Evolutionary conservation across 2,329 filamentous ascomycete genomes (phyloP), one percentile per base, ranked within the genome.

Genomic region (Penicillium crustosum): DNA sequence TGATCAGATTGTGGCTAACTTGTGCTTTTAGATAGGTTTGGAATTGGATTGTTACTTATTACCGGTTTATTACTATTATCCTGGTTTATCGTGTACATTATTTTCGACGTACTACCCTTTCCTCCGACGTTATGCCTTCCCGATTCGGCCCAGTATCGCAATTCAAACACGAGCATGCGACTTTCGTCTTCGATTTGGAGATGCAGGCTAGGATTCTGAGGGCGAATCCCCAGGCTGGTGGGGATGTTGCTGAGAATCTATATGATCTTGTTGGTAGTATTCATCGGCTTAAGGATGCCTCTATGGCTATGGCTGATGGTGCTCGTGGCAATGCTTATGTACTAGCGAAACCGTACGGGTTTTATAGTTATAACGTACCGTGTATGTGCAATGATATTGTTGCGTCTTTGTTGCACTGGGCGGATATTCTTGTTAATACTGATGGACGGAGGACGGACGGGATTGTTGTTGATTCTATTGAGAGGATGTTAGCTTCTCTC

Each of bases 191-290:
- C 13, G 8, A 2, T 15, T 23, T 53, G n/a, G 7, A 29, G 1
- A 25, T 17, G 9, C 48, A 55, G 15, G 47, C 47, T 1, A 29
- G 25, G 1, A 4, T 33, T 2, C 31, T 55, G 1, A 38, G n/a
- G 4, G 19, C 13, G 1, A 8, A 50, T n/a, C 39, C 31, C 53
- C 63, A 61, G 25, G 56, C 58, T 57, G 9, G 50, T 50, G 48
- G 57, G 54, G n/a, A 44, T 57, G 33, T 61, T 49, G 25, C 60
- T 60, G 23, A 44, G 49, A 35, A 51, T 51, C 8, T 62, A 57
- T 7, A 29, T 45, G 42, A 25, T 41, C 56, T 66, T 61, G 36
- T 57, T 49, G 1, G n/a, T 9, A 12, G 2, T 10, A 39, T 44
- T 17, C 5, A 51, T 44, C 29, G 39, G 9, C 9, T 57, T 6